phyloP scores from a whole-genome alignment of 306 rosid species.

The Spatholobus suberectus region DNA sequence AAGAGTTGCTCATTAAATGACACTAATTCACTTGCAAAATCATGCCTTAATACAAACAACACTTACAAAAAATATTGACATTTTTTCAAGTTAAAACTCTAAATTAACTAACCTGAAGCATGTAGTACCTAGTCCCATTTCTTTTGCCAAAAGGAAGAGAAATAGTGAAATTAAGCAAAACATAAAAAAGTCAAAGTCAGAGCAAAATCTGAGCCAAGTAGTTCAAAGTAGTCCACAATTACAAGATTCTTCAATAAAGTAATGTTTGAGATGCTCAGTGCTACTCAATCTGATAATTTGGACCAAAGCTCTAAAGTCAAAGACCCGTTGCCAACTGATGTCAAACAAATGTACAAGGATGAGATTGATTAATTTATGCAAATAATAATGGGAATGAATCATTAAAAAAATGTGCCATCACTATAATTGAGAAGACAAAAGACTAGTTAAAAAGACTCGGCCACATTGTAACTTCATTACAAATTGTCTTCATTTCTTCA shows the following conservation, averaged over 20 bases:
- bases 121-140: slow-evolving; percentile 33
- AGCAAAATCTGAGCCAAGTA: slow-evolving; percentile 58
- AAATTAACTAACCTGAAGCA: slow-evolving; percentile 44
- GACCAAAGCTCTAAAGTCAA: slow-evolving; percentile 51
- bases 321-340: slow-evolving; percentile 47
- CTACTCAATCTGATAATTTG: slow-evolving; percentile 50
- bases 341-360: slow-evolving; percentile 48
- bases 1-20: slow-evolving; percentile 43
- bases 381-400: slow-evolving; percentile 73
- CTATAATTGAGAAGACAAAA: slow-evolving; percentile 66
- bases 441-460: too few species aligned
- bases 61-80: slow-evolving; percentile 41
- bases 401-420: slow-evolving; percentile 51
- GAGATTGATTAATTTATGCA: slow-evolving; percentile 74
- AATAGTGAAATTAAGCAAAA: slow-evolving; percentile 52
- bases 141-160: slow-evolving; percentile 61
- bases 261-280: slow-evolving; percentile 45
- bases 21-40: slow-evolving; percentile 39
- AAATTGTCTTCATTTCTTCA: too few species aligned
- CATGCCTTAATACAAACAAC: slow-evolving; percentile 43
- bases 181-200: slow-evolving; percentile 59
- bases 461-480: too few species aligned
- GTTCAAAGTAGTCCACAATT: slow-evolving; percentile 74
- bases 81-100: slow-evolving; percentile 54
- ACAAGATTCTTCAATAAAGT: slow-evolving; percentile 77